Conservation (phyloP, 2,329 filamentous ascomycete species). For the Aspergillus sp. region DNA sequence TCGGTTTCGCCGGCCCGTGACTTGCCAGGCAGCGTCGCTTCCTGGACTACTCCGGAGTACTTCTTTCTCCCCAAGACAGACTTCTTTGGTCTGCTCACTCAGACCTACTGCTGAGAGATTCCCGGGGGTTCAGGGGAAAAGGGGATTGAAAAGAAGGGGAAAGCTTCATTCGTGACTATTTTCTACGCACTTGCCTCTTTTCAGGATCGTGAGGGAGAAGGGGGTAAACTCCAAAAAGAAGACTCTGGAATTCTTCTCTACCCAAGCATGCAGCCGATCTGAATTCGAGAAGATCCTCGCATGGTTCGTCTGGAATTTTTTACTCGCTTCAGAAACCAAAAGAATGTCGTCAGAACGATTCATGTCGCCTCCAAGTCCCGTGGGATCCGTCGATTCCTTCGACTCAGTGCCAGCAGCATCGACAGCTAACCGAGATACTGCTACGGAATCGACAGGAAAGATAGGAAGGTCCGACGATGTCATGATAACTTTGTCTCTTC, state of each 20-base stretch:
- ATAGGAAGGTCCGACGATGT: constrained; percentile 23
- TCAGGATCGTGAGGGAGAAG: no score
- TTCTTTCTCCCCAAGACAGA: no score
- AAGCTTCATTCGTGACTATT: no score
- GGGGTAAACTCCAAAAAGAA: neutral
- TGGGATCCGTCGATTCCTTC: constrained; percentile 13
- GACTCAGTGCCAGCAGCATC: constrained; percentile 5
- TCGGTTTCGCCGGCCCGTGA: no score
- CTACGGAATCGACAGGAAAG: constrained; percentile 10
- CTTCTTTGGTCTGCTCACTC: no score
- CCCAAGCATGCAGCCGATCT: neutral
- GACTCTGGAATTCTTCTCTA: neutral
- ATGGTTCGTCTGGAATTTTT: neutral
- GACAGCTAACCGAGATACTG: neutral
- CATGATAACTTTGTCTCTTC: constrained; percentile 30
- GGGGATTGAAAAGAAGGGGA: no score
- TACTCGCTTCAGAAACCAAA: constrained; percentile 11
- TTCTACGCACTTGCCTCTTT: no score
- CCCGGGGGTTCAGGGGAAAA: no score
- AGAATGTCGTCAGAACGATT: constrained; percentile 14
- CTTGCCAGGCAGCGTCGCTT: no score
- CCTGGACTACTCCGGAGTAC: no score
- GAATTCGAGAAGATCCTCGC: neutral
- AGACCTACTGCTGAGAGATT: no score
- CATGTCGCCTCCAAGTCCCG: constrained; percentile 15